These are phyloP conservation scores for Paramecium sexaurelia DNA, from an alignment of 73 alveolate genomes.

Conservation along the genomic window DNA sequence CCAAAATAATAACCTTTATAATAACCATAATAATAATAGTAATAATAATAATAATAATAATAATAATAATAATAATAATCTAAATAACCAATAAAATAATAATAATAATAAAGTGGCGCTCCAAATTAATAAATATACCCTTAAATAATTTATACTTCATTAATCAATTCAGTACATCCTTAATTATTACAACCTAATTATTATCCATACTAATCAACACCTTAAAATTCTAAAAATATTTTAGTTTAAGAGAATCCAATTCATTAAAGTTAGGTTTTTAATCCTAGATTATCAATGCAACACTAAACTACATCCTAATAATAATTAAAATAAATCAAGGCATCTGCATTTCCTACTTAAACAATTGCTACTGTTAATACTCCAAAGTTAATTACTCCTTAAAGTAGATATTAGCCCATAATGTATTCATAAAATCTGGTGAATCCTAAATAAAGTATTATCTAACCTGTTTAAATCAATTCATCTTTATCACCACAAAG, in stretches of 20 bases:
- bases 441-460: neutral
- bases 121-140: neutral
- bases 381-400: neutral
- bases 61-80: neutral
- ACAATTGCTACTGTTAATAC: neutral
- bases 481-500: neutral
- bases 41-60: too few species aligned
- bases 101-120: neutral
- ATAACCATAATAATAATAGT: neutral
- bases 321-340: neutral
- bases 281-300: neutral
- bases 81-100: neutral
- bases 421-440: neutral
- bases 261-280: neutral
- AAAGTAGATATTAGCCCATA: neutral
- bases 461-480: neutral
- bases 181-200: neutral
- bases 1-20: neutral
- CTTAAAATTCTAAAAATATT: neutral
- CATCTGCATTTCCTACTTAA: neutral
- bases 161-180: neutral
- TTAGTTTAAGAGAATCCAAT: neutral
- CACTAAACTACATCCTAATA: neutral
- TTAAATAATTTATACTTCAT: neutral
- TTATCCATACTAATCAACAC: neutral